phyloP scores from a whole-genome alignment of 495 filamentous ascomycete species.

The Annulohypoxylon nitens region DNA sequence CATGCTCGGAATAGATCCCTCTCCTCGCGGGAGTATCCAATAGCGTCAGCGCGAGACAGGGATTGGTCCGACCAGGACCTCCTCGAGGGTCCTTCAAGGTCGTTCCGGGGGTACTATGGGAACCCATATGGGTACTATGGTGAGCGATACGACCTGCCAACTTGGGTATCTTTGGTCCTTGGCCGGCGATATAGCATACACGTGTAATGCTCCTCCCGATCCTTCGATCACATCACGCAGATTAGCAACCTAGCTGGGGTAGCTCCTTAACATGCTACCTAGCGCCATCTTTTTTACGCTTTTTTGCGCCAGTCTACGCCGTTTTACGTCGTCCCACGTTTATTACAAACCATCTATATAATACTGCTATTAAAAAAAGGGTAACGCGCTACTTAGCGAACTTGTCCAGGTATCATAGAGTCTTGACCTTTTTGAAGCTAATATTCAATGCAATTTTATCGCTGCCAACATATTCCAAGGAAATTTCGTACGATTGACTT shows the following conservation, averaged over 20 bases:
- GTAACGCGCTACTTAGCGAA: background rate
- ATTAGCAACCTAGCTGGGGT: background rate
- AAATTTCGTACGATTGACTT: background rate
- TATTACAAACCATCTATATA: constrained; percentile 17
- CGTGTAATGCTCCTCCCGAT: constrained; percentile 10
- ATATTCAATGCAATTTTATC: constrained; percentile 11
- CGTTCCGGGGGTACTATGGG: too few species aligned
- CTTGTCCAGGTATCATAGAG: background rate
- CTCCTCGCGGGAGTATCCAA: background rate
- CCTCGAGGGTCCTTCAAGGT: background rate
- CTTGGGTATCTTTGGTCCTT: constrained; percentile 17
- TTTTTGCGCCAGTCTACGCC: too few species aligned
- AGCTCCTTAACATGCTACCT: constrained; percentile 1
- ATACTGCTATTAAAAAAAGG: constrained; percentile 7
- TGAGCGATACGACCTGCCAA: constrained; percentile 13
- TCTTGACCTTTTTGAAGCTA: background rate
- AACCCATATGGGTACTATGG: too few species aligned
- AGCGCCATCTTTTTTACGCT: background rate
- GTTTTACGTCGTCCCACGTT: constrained; percentile 2
- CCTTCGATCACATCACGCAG: constrained; percentile 14
- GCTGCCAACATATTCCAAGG: constrained; percentile 1
- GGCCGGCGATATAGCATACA: constrained; percentile 6
- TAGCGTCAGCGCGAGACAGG: background rate
- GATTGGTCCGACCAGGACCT: background rate
- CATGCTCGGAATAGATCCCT: constrained; percentile 9